Percentiles rank a stretch among this genome's conserved stretches.
phyloP scores from a whole-genome alignment of 2,329 filamentous ascomycete genomes.

The Lanzia echinophila region DNA sequence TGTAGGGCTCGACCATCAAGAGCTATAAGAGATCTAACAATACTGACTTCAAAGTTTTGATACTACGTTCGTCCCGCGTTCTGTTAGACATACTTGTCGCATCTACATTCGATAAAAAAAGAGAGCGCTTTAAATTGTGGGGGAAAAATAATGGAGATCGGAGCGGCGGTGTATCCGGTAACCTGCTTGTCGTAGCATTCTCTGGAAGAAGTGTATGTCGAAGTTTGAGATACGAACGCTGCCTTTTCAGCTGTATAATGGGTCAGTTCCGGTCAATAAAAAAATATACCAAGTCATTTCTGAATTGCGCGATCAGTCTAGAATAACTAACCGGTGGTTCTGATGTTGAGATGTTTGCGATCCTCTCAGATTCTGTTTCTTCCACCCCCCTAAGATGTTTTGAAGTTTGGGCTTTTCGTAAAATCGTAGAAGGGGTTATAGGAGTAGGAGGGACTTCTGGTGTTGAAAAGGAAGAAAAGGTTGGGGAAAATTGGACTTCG shows the following conservation, averaged over 20 bases:
- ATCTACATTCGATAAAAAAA: slow-evolving; percentile 29
- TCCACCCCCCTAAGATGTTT: slow-evolving; percentile 20
- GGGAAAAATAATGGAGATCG: slow-evolving; percentile 48
- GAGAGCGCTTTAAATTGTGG: slow-evolving; percentile 36
- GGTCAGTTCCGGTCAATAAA: background rate
- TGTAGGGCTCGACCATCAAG: background rate
- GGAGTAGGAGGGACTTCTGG: background rate
- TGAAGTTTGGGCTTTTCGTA: slow-evolving; percentile 6
- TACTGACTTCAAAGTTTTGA: slow-evolving; percentile 51
- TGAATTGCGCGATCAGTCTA: background rate
- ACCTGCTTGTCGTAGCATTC: slow-evolving; percentile 23
- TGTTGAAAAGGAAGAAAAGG: no score
- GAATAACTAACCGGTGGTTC: slow-evolving; percentile 18
- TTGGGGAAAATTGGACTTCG: background rate
- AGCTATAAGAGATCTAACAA: slow-evolving; percentile 22
- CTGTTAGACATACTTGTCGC: slow-evolving; percentile 6
- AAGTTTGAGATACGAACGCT: slow-evolving; percentile 22
- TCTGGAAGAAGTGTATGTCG: slow-evolving; percentile 34
- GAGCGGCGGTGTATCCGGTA: slow-evolving; percentile 22
- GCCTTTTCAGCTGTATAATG: slow-evolving; percentile 20
- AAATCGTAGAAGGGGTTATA: background rate
- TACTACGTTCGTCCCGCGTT: slow-evolving; percentile 21
- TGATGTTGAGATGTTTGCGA: slow-evolving; percentile 8
- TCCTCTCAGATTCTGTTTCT: slow-evolving; percentile 12
- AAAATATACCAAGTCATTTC: background rate